Conservation (phyloP, 768 basidiomycete species). For the Leccinum variicolor region DNA sequence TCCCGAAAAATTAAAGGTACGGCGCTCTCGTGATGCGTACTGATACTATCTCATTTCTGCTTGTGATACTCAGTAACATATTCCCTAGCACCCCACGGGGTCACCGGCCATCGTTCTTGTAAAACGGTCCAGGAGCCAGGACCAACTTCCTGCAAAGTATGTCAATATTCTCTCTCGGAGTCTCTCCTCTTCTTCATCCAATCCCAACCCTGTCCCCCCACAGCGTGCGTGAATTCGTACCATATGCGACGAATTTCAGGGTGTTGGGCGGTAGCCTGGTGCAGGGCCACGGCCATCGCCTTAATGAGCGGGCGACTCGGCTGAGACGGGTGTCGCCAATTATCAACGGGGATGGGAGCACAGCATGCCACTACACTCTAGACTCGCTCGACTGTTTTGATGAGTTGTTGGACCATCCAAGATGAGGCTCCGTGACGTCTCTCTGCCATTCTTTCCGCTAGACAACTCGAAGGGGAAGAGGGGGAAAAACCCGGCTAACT, state of each 20-base stretch:
- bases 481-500: too few species aligned
- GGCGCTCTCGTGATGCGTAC: background rate
- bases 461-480: background rate
- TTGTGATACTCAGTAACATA: background rate
- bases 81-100: too few species aligned
- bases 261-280: background rate
- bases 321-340: background rate
- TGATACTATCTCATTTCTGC: background rate
- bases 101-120: background rate
- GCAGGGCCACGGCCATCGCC: background rate
- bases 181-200: background rate
- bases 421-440: too few species aligned
- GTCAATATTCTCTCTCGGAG: background rate
- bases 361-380: background rate
- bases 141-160: too few species aligned
- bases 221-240: background rate
- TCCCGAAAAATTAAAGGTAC: too few species aligned
- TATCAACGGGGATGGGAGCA: background rate
- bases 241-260: background rate
- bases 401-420: too few species aligned
- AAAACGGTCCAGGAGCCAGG: background rate
- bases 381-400: background rate
- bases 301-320: background rate
- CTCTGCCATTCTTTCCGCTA: background rate
- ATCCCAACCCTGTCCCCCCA: background rate